Conservation (phyloP, 176 grass and related monocot species). For the Ensete glaucum region DNA sequence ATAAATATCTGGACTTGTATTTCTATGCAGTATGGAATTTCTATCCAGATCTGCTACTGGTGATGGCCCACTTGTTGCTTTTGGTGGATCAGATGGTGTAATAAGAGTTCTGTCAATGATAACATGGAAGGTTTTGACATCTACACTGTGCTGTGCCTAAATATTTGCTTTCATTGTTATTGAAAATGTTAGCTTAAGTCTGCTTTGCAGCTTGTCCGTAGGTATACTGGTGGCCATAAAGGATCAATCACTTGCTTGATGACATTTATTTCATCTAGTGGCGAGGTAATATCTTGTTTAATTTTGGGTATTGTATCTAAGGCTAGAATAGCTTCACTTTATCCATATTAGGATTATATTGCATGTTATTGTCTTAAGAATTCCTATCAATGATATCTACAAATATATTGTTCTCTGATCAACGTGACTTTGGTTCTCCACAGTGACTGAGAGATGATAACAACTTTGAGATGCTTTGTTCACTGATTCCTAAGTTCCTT, state of each 20-base stretch:
- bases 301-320: conserved; percentile 16
- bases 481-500: not conserved
- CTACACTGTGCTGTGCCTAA: not conserved
- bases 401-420: not conserved
- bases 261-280: conserved; percentile 78
- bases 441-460: not conserved
- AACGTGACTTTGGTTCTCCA: not conserved
- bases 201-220: conserved; percentile 70
- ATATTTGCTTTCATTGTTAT: conserved; percentile 22
- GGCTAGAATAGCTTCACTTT: conserved; percentile 13
- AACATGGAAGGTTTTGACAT: conserved; percentile 86
- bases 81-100: conserved; percentile 87
- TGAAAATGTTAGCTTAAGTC: conserved; percentile 19
- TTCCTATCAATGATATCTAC: not conserved
- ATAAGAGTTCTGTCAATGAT: conserved; percentile 99
- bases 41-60: conserved; percentile 68
- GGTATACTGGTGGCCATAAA: conserved; percentile 99
- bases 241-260: conserved; percentile 91
- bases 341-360: not conserved
- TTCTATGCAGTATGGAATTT: conserved; percentile 79
- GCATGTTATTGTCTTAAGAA: not conserved
- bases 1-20: not conserved
- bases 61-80: conserved; percentile 96
- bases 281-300: conserved; percentile 52
- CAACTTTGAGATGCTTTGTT: not conserved